Base-by-base conservation (phyloP, 305 asterid species). In the Fraxinus platypoda region DNA sequence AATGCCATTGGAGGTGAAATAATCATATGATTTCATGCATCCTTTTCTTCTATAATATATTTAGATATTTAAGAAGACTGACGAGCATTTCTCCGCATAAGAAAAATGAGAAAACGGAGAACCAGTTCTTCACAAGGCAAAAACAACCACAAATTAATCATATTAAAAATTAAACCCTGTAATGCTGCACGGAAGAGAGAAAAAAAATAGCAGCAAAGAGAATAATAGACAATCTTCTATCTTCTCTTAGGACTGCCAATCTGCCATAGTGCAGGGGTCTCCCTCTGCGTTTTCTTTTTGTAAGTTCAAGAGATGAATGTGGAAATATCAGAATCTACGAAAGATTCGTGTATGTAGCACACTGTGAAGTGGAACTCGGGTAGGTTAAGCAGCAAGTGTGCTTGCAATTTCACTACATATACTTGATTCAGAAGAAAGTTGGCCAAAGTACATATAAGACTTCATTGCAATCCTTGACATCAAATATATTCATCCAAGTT, bases 1-100 rank as follows among this genome's bases (percentile, higher is more conserved):
- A 3, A 70, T 30, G 41, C 25, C 75, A 66, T 9, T 52, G 34
- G 74, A 70, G 37, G 28, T 28, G 74, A 79, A 34, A 64, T 11
- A 79, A 35, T 37, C 43, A 79, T 66, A 70, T 11, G 75, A 70
- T 28, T 68, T 31, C 75, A 70, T 70, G 41, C 41, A 70, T 70
- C 75, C 38, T 31, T 70, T 15, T 70, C 75, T 28, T 70, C 75
- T 28, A 31, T 13, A 19, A 31, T 13, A 19, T 31, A 70, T 30
- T 70, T 70, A 70, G n/a, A 19, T 19, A 19, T 54, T 54, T 57
- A 57, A 57, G 68, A 57, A 19, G 68, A n/a, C 4, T 0, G 11
- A 6, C 4, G 8, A 3, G 35, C 33, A 31, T 5, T 31, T 30
- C 11, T 70, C 8, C 35, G 13, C 23, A 17, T 28, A 28, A 68